A percentile compares a stretch with the other conserved stretches of the same genome.
These are phyloP conservation scores for Saitozyma podzolica DNA, from an alignment of 768 basidiomycete genomes.

Conservation along the genomic window DNA sequence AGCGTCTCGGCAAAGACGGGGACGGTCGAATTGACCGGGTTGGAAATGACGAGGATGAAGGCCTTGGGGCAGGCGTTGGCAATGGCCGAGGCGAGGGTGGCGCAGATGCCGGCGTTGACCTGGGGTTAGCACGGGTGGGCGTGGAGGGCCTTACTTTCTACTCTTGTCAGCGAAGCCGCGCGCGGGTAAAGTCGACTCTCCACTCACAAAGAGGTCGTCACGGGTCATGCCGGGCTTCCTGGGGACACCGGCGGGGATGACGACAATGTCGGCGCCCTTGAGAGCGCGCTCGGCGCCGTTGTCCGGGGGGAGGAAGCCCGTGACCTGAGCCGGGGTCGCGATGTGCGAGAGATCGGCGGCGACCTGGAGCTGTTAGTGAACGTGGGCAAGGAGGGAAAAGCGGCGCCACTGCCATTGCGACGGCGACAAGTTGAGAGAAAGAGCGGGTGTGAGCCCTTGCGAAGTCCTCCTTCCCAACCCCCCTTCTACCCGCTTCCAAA, in stretches of 20 bases:
- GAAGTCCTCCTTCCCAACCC: no score
- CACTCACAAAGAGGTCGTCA: conserved; percentile 54
- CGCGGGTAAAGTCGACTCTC: no score
- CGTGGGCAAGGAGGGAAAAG: conserved; percentile 2
- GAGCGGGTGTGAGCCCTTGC: no score
- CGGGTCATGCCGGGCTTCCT: conserved; percentile 71
- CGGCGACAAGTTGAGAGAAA: no score
- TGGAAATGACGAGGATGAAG: conserved; percentile 95
- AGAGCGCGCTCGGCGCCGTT: conserved; percentile 61
- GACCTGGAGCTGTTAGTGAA: conserved; percentile 52
- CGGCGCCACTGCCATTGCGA: no score
- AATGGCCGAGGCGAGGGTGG: conserved; percentile 86
- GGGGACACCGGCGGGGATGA: conserved; percentile 98
- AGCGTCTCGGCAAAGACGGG: conserved; percentile 93
- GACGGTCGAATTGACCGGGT: conserved; percentile 89
- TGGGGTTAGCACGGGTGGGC: conserved; percentile 42
- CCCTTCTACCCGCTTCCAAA: no score
- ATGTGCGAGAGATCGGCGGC: conserved; percentile 96
- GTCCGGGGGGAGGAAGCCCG: conserved; percentile 52
- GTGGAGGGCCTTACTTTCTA: conserved; percentile 23
- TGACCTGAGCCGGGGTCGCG: conserved; percentile 76
- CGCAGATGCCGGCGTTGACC: conserved; percentile 97
- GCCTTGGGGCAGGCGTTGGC: conserved; percentile 84
- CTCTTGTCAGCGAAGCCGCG: conserved; percentile 6
- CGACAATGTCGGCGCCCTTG: conserved; percentile 84